Base-by-base conservation (phyloP, 106 monocot genomes). In the Alisma plantagoaquatica region DNA sequence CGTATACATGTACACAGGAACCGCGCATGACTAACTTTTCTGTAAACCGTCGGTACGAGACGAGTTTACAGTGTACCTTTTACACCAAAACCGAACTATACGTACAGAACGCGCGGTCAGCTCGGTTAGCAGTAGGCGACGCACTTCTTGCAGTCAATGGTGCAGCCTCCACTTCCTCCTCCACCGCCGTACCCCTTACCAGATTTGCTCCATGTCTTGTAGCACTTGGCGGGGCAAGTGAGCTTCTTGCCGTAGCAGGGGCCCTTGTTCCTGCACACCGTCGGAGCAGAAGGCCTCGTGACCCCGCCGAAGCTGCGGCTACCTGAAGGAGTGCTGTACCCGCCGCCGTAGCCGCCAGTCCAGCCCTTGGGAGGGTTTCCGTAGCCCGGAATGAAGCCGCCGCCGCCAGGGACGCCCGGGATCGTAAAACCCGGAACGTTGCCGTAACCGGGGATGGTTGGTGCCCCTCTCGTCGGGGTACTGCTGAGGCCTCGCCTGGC, bases 161-260 rank as follows among this genome's bases (percentile, higher is more conserved):
- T n/a, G n/a, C 84, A 85, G 1, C 84, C 79, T 0, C 85, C 85
- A 23, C 85, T 80, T 3, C 85, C 80, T 27, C 80, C 85, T 3
- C 85, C 85, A 32, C 49, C 51, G 43, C 76, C 85, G 70, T 56
- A 59, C 33, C 60, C 56, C 54, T 64, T 70, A 30, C 80, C 76
- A 33, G 65, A 70, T 26, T 21, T 33, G 62, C 70, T 80, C 67
- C 64, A 73, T 1, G 76, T 73, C 33, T 46, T 57, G 76, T 80
- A 86, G 70, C 85, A 86, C 70, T 71, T 76, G 46, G 50, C 61
- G 0, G 85, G 85, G 59, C 85, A 86, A 17, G 73, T 77, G 24
- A 86, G 58, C 43, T 28, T 61, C 64, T 80, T 86, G 41, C 65
- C 66, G 73, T 70, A 68, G 56, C 85, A 86, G 5, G 76, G 79